phyloP scores from a whole-genome alignment of 441 rosid species.

The Populus hybrid region DNA sequence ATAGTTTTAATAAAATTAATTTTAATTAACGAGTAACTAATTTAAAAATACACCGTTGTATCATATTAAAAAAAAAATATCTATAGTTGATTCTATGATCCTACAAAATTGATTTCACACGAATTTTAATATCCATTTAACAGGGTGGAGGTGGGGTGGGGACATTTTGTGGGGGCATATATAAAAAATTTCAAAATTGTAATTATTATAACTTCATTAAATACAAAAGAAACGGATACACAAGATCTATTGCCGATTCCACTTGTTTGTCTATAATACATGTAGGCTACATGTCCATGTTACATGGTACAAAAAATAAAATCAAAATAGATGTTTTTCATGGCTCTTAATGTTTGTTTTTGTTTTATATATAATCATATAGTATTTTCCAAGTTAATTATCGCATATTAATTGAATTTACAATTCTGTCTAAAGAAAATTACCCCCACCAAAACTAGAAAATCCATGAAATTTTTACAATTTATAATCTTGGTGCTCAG shows the following conservation, averaged over 20 bases:
- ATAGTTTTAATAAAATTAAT: not conserved
- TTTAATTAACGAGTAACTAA: no score
- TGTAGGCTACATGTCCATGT: not conserved
- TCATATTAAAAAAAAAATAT: no score
- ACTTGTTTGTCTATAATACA: not conserved
- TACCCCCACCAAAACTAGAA: no score
- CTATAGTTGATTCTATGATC: not conserved
- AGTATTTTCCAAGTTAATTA: no score
- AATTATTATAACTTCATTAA: not conserved
- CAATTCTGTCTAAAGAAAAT: no score
- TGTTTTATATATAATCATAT: no score
- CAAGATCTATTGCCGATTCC: not conserved
- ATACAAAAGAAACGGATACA: not conserved
- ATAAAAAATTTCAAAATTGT: not conserved
- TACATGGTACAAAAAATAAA: not conserved
- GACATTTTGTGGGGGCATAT: not conserved
- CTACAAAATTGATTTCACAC: not conserved
- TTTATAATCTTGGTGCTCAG: no score
- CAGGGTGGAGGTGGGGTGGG: constrained; percentile 12
- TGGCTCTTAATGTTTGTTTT: no score
- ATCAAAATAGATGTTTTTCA: not conserved
- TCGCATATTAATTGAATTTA: no score
- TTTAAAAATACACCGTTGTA: no score
- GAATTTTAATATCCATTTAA: not conserved
- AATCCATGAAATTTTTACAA: no score